A percentile compares a stretch with the other conserved stretches of the same genome.
These are phyloP conservation scores for Cordyceps pruinosa DNA, from an alignment of 2,329 filamentous ascomycete species.

Conservation along the genomic window DNA sequence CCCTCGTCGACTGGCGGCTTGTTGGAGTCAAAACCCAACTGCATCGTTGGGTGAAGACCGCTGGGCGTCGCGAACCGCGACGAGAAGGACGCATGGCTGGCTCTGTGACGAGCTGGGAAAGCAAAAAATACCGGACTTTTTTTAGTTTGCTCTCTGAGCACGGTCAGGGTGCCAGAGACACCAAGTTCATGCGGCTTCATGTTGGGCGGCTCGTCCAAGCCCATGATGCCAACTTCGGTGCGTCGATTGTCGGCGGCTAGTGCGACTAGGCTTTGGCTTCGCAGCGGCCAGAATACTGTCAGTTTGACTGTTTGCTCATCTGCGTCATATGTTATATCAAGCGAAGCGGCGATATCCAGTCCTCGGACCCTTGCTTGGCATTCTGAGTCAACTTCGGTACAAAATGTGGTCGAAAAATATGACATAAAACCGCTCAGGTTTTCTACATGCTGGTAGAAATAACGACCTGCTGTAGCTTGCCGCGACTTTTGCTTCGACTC, in stretches of 20 bases:
- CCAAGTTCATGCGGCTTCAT: slow-evolving; percentile 67
- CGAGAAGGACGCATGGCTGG: slow-evolving; percentile 51
- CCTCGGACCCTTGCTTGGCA: slow-evolving; percentile 44
- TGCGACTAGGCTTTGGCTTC: slow-evolving; percentile 33
- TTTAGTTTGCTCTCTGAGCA: slow-evolving; percentile 66
- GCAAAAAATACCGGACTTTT: slow-evolving; percentile 74
- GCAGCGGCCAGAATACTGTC: slow-evolving; percentile 56
- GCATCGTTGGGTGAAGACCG: slow-evolving; percentile 77
- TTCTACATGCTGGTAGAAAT: slow-evolving; percentile 63
- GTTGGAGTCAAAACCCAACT: slow-evolving; percentile 53
- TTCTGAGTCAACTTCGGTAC: slow-evolving; percentile 34
- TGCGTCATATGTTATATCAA: slow-evolving; percentile 74
- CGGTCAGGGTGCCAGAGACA: slow-evolving; percentile 69
- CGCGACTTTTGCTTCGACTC: slow-evolving; percentile 34
- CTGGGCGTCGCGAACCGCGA: slow-evolving; percentile 62
- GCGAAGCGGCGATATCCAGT: slow-evolving; percentile 47
- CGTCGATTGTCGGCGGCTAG: slow-evolving; percentile 41
- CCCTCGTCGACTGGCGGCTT: slow-evolving; percentile 44
- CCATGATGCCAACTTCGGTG: slow-evolving; percentile 76
- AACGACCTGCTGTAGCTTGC: slow-evolving; percentile 46
- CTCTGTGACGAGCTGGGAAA: slow-evolving; percentile 71
- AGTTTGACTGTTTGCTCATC: slow-evolving; percentile 59
- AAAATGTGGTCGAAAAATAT: slow-evolving; percentile 48
- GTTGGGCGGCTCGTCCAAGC: slow-evolving; percentile 50
- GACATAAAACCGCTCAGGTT: slow-evolving; percentile 46